phyloP scores from a whole-genome alignment of 495 filamentous ascomycete species.

The Trypethelium eluteriae region DNA sequence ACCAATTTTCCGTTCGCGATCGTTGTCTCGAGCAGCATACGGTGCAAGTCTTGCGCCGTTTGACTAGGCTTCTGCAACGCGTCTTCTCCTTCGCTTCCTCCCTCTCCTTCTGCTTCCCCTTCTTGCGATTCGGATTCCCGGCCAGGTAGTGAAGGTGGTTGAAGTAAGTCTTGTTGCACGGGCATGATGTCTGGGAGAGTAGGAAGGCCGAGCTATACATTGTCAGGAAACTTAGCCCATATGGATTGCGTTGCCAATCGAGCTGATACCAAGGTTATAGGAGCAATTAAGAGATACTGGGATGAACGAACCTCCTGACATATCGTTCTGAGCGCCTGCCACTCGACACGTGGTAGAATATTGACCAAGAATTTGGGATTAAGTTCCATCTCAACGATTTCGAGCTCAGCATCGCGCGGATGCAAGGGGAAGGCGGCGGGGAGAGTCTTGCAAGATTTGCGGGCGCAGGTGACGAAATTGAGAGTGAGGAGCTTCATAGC shows the following conservation, averaged over 20 bases:
- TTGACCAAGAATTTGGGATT: conserved; percentile 72
- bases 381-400: conserved; percentile 68
- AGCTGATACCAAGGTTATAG: too few relatives aligned
- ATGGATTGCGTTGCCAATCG: too few relatives aligned
- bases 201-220: conserved; percentile 69
- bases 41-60: conserved; percentile 67
- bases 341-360: conserved; percentile 80
- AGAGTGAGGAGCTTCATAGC: conserved; percentile 91
- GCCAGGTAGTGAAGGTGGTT: background rate
- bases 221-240: background rate
- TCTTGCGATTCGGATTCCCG: too few relatives aligned
- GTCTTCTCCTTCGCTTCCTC: conserved; percentile 42
- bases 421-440: conserved; percentile 77
- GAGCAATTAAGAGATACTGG: too few relatives aligned
- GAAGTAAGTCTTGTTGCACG: conserved; percentile 31
- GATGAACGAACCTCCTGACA: conserved; percentile 62
- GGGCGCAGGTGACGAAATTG: conserved; percentile 94
- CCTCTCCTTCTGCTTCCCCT: background rate
- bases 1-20: conserved; percentile 79
- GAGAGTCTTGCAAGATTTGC: conserved; percentile 81
- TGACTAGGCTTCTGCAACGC: conserved; percentile 32
- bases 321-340: conserved; percentile 65
- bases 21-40: conserved; percentile 79
- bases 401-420: conserved; percentile 82
- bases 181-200: conserved; percentile 56